Conservation (phyloP, 345 rosid genomes). For the Microcos paniculata region DNA sequence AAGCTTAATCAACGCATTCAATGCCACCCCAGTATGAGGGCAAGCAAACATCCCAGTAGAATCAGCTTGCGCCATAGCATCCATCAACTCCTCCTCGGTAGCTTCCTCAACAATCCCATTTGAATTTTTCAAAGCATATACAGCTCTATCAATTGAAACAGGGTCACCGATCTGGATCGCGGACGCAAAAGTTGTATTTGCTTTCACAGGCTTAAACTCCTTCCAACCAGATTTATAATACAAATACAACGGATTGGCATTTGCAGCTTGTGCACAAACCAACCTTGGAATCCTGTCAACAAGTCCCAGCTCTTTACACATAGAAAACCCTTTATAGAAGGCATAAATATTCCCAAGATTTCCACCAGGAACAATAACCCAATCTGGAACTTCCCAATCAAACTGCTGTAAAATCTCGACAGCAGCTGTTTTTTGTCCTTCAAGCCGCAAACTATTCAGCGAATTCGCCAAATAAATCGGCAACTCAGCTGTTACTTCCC, state of each 20-base stretch:
- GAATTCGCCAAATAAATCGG: constrained; percentile 54
- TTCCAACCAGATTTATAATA: constrained; percentile 48
- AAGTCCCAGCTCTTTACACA: constrained; percentile 49
- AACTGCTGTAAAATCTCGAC: constrained; percentile 56
- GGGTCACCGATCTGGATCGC: constrained; percentile 59
- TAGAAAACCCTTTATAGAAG: constrained; percentile 47
- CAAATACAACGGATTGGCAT: constrained; percentile 52
- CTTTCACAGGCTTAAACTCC: constrained; percentile 42
- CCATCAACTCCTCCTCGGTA: constrained; percentile 54
- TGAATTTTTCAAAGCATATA: constrained; percentile 46
- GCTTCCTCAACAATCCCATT: constrained; percentile 59
- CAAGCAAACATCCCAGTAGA: constrained; percentile 61
- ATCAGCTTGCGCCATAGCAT: constrained; percentile 52
- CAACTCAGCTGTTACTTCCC: constrained; percentile 47
- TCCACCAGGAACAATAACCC: constrained; percentile 57
- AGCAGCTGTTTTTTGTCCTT: constrained; percentile 55
- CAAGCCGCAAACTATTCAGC: constrained; percentile 48
- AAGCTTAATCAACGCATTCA: constrained; percentile 51
- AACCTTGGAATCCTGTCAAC: constrained; percentile 49
- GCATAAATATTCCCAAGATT: constrained; percentile 55
- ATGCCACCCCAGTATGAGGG: constrained; percentile 57
- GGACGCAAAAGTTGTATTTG: constrained; percentile 44
- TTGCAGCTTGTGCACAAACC: constrained; percentile 53
- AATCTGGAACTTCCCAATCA: constrained; percentile 53
- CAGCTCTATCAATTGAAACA: constrained; percentile 54